phyloP scores from a whole-genome alignment of 2,329 filamentous ascomycete genomes.

The Aplosporella prunicola region DNA sequence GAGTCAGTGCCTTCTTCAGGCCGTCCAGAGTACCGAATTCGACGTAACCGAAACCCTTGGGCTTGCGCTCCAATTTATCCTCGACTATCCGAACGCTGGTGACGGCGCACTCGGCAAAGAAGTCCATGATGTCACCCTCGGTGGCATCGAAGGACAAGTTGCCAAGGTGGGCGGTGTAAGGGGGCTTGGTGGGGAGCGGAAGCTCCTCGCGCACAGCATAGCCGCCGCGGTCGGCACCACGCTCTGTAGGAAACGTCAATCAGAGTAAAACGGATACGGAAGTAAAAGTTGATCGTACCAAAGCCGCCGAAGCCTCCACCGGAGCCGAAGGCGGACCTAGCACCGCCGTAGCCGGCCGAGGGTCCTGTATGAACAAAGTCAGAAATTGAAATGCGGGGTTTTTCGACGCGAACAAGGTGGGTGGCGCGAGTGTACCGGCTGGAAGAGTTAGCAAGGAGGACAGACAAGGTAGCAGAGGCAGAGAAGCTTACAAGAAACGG shows the following conservation, averaged over 20 bases:
- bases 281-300: too few relatives aligned
- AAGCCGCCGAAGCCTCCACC: constrained; percentile 25
- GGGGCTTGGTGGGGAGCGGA: constrained; percentile 83
- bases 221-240: constrained; percentile 17
- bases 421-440: constrained; percentile 6
- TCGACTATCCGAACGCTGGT: constrained; percentile 92
- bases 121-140: constrained; percentile 69
- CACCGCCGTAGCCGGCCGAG: constrained; percentile 39
- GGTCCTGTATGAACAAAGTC: constrained; percentile 23
- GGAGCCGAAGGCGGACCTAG: constrained; percentile 37
- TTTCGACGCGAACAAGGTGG: not conserved
- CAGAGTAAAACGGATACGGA: too few relatives aligned
- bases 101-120: constrained; percentile 77
- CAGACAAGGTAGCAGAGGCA: too few relatives aligned
- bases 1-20: constrained; percentile 77
- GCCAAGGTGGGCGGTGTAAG: constrained; percentile 90
- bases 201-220: constrained; percentile 63
- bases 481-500: constrained; percentile 58
- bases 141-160: constrained; percentile 95
- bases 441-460: constrained; percentile 1
- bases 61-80: constrained; percentile 85
- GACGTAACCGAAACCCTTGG: constrained; percentile 97
- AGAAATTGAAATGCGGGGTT: constrained; percentile 10
- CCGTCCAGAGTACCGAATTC: constrained; percentile 85
- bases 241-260: constrained; percentile 12